A percentile compares a stretch with the other conserved stretches of the same genome.
Conservation (phyloP, 176 grass and related monocot species). For the Oryza glumipatula region DNA sequence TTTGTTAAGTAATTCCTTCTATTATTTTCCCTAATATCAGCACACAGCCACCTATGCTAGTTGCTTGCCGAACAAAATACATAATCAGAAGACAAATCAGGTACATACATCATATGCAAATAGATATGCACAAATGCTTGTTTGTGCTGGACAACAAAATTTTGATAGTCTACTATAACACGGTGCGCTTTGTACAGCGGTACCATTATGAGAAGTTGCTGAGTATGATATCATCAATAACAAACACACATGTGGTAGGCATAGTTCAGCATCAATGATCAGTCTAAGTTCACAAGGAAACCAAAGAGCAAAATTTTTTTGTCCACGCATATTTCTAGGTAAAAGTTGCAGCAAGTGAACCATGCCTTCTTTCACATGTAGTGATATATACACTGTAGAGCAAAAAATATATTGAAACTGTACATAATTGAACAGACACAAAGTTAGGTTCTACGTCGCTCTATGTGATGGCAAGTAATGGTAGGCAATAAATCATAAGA, state of each 20-base stretch:
- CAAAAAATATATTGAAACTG: background rate
- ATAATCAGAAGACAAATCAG: too few species aligned
- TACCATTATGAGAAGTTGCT: background rate
- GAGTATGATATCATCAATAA: background rate
- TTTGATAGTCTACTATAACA: too few species aligned
- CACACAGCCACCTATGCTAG: too few species aligned
- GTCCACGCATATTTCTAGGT: background rate
- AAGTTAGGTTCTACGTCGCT: background rate
- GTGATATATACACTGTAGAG: background rate
- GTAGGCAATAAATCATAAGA: background rate
- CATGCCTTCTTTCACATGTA: slow-evolving; percentile 1
- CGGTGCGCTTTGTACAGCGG: too few species aligned
- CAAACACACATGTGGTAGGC: background rate
- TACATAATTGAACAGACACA: background rate
- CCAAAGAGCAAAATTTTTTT: background rate
- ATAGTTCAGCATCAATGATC: background rate
- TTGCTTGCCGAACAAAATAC: too few species aligned
- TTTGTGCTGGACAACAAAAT: too few species aligned
- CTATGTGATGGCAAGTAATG: background rate
- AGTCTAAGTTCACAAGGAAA: background rate
- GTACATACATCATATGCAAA: too few species aligned
- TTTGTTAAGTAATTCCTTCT: too few species aligned
- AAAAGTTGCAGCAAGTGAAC: background rate
- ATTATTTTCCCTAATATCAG: too few species aligned
- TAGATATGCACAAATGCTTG: too few species aligned